These are phyloP conservation scores for Ensete ventricosum DNA, from an alignment of 176 grass and related monocot species.

Conservation along the genomic window DNA sequence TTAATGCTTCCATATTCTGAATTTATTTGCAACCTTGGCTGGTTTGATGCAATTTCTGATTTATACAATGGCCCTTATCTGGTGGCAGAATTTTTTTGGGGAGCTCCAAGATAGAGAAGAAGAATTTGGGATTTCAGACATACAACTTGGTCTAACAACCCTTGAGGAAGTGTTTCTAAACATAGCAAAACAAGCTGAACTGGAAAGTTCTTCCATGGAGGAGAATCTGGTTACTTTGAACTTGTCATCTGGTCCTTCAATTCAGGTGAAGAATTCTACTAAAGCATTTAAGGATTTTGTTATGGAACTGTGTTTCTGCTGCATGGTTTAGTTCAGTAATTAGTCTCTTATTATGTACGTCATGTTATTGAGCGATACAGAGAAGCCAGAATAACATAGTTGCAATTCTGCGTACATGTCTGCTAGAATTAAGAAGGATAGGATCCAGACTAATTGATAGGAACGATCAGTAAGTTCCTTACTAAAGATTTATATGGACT, in stretches of 20 bases:
- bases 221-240: slow-evolving; percentile 61
- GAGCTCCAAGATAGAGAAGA: slow-evolving; percentile 80
- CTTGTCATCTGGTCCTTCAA: slow-evolving; percentile 61
- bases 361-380: neutral
- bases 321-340: neutral
- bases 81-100: slow-evolving; percentile 62
- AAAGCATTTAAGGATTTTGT: slow-evolving; percentile 1
- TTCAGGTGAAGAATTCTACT: slow-evolving; percentile 46
- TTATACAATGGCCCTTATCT: neutral
- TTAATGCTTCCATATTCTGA: slow-evolving; percentile 1
- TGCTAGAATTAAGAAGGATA: no score
- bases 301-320: neutral
- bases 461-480: no score
- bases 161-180: slow-evolving; percentile 96
- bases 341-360: neutral
- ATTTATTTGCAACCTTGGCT: slow-evolving; percentile 6
- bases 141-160: slow-evolving; percentile 88
- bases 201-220: slow-evolving; percentile 75
- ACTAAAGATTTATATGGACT: no score
- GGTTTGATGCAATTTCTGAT: neutral
- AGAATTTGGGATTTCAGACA: slow-evolving; percentile 83
- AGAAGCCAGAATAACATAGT: neutral
- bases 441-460: no score
- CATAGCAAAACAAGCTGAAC: slow-evolving; percentile 87
- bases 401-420: no score